These are phyloP conservation scores for Borovskyia barvae DNA, from an alignment of 208 protist genomes.

Conservation along the genomic window DNA sequence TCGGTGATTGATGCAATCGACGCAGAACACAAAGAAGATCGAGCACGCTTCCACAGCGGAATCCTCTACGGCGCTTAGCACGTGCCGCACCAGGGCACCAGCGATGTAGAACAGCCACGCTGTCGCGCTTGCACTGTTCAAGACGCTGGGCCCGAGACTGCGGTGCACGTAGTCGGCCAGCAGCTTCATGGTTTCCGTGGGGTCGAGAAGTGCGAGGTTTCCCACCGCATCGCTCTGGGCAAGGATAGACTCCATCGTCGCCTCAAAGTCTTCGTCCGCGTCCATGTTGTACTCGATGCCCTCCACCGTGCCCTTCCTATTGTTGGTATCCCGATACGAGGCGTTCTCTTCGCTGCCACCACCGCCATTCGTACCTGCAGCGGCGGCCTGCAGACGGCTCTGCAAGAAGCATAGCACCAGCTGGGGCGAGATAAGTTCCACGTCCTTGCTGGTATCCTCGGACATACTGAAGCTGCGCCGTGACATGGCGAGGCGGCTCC, in stretches of 20 bases:
- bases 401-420: slow-evolving; percentile 54
- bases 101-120: slow-evolving; percentile 83
- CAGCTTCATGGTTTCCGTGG: slow-evolving; percentile 35
- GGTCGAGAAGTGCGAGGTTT: slow-evolving; percentile 47
- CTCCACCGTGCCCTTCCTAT: neutral
- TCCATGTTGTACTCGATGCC: slow-evolving; percentile 22
- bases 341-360: neutral
- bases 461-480: slow-evolving; percentile 50
- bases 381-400: slow-evolving; percentile 30
- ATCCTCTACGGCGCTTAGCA: slow-evolving; percentile 49
- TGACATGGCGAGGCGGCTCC: slow-evolving; percentile 60
- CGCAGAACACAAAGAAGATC: slow-evolving; percentile 63
- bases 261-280: slow-evolving; percentile 43
- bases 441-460: slow-evolving; percentile 31
- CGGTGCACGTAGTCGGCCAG: slow-evolving; percentile 53
- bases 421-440: slow-evolving; percentile 47
- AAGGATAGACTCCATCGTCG: slow-evolving; percentile 46
- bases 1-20: slow-evolving; percentile 68
- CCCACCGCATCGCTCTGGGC: slow-evolving; percentile 53
- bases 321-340: slow-evolving; percentile 4
- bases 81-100: slow-evolving; percentile 45
- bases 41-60: slow-evolving; percentile 40
- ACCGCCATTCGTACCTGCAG: neutral
- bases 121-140: slow-evolving; percentile 54
- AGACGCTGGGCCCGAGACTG: slow-evolving; percentile 40